Base-by-base conservation (phyloP, 2,329 filamentous ascomycete species). In the Huntiella decipiens region DNA sequence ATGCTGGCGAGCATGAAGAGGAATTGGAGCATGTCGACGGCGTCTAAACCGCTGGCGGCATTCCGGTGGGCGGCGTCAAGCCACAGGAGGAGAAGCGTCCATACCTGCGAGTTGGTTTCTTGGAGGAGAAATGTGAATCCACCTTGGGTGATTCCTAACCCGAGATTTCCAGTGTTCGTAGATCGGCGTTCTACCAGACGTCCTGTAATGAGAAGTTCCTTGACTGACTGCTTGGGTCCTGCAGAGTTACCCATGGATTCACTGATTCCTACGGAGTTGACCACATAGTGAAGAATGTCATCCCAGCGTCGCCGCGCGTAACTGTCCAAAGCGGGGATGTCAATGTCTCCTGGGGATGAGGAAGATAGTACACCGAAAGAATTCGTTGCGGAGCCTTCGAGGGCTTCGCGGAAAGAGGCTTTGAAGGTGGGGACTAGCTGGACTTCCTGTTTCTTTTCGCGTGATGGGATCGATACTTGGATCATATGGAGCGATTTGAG, bases 101-200 rank as follows among this genome's bases (percentile, higher is more conserved):
- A 98, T 33, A 98, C 86, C 61, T 98, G 91, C 0, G 88, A 86
- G 59, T 95, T 96, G 49, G 88, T 80, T 57, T 95, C 88, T 56
- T 96, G 88, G 6, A 98, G 68, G 47, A 98, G 68, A 56, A 98
- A 98, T 0, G 84, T 87, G 58, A 98, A 98, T 5, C 91, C 91
- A 2, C 83, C 77, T 57, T 94, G 79, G 0, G 91, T 98, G 55
- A 98, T 98, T 45, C 74, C 75, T 7, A 85, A 70, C 46, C 63
- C 92, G 38, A 74, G 74, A 5, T 79, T 73, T 10, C 67, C 64
- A 12, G 54, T 55, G 39, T 58, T 56, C 38, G 58, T 58, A 2
- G 53, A 52, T 2, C 66, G 62, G 35, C 66, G 62, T 57, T 85
- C 78, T 15, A 98, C 86, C 6, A 96, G 74, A 44, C 80, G 73